Evolutionary conservation across 2,329 filamentous ascomycete species (phyloP).

Genomic region (Hymenoscyphus infarciens): DNA sequence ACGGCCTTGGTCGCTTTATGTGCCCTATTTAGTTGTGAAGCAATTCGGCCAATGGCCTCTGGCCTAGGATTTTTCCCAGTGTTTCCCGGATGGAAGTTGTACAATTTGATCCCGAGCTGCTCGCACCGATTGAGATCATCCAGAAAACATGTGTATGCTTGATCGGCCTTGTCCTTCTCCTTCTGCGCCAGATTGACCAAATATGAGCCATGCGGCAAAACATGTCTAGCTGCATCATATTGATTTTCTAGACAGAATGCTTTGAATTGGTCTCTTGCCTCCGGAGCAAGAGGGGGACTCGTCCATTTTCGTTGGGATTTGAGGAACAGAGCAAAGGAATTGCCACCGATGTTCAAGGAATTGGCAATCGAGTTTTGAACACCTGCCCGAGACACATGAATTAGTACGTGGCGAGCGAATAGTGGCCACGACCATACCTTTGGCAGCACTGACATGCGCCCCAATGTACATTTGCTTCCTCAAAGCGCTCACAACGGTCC

Average conservation of each 20-base stretch:
- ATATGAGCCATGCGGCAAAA: constrained; percentile 92
- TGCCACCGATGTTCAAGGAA: constrained; percentile 76
- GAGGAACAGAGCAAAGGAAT: constrained; percentile 90
- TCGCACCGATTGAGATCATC: constrained; percentile 88
- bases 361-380: constrained; percentile 86
- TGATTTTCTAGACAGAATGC: constrained; percentile 62
- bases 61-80: constrained; percentile 64
- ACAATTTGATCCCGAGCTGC: constrained; percentile 79
- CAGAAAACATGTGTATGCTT: constrained; percentile 81
- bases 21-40: constrained; percentile 75
- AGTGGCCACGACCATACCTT: constrained; percentile 51
- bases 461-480: constrained; percentile 77
- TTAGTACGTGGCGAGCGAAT: background rate
- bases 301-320: constrained; percentile 96
- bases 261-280: constrained; percentile 67
- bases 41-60: constrained; percentile 74
- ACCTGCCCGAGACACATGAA: constrained; percentile 46
- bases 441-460: constrained; percentile 86
- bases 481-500: constrained; percentile 62
- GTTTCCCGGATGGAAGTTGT: constrained; percentile 96
- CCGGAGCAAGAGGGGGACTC: constrained; percentile 70
- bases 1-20: constrained; percentile 74
- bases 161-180: constrained; percentile 73
- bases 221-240: constrained; percentile 68
- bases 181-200: constrained; percentile 91